Base-by-base conservation (phyloP, 2,329 filamentous ascomycete genomes). In the Fusarium albosuccineum region DNA sequence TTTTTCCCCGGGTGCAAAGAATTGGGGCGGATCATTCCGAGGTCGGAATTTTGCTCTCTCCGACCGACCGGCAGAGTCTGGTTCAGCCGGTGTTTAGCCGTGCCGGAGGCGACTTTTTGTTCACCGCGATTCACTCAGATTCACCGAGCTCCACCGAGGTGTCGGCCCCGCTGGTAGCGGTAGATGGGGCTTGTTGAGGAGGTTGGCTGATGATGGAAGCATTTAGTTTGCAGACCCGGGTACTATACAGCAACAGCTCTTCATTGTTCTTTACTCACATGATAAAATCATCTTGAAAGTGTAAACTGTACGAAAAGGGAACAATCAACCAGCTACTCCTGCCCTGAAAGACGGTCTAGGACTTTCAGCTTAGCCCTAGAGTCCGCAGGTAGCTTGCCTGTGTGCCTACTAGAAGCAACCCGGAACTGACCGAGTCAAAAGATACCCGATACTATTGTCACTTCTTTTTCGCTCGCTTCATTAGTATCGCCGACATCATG, bases 41-140 rank as follows among this genome's bases (percentile, higher is more conserved):
- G 63, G 68, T 72, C 70, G 70, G 71, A 75, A 74, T 72, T 74
- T 74, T 70, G 59, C 69, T 64, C 70, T 40, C 68, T 66, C 70
- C 72, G 72, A 74, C 66, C 60, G 68, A 67, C 64, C 64, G 54
- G 52, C 53, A 33, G 57, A 42, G 26, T 27, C 34, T 16, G 7
- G 3, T 4, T 69, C 66, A 62, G 57, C 76, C 76, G 76, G 37
- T 1, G 6, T 64, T 76, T 50, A 70, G 63, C 76, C 76, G 64
- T 2, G 1, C 1, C 2, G 3, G 3, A 9, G 22, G 13, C 11
- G 14, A 30, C 9, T n/a, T 36, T 30, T 34, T 9, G 8, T 62
- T 42, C 42, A 56, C 57, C 50, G 4, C 0, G 22, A 16, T 61
- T 65, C 63, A 63, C 64, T 57, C 27, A 13, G 55, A 16, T 61